phyloP scores from a whole-genome alignment of 179 eudicot genomes.

The Camellia oleifera region DNA sequence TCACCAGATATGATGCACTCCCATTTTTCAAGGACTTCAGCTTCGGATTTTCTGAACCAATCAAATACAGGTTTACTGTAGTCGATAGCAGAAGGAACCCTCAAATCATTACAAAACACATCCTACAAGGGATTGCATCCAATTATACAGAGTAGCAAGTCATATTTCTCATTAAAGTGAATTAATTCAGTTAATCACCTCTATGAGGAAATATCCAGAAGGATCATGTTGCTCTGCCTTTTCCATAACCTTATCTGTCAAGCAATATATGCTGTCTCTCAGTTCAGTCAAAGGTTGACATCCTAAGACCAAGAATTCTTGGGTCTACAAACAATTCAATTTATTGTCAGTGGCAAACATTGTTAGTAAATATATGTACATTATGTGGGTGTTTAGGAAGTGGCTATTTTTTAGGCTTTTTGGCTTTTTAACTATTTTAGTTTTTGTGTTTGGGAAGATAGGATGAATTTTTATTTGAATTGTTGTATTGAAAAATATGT shows the following conservation, averaged over 20 bases:
- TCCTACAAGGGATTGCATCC: slow-evolving; percentile 40
- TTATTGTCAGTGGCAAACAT: background rate
- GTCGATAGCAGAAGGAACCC: slow-evolving; percentile 61
- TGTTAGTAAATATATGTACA: background rate
- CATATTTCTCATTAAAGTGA: background rate
- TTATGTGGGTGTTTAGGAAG: no score
- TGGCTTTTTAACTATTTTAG: no score
- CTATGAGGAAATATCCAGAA: slow-evolving; percentile 89
- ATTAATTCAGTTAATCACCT: slow-evolving; percentile 33
- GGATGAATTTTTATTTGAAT: no score
- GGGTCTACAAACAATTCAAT: slow-evolving; percentile 44
- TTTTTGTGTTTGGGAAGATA: no score
- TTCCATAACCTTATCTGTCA: slow-evolving; percentile 73
- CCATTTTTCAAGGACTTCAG: slow-evolving; percentile 82
- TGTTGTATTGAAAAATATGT: no score
- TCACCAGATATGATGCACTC: slow-evolving; percentile 62
- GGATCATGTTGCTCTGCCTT: slow-evolving; percentile 63
- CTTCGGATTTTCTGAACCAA: slow-evolving; percentile 68
- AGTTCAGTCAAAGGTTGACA: slow-evolving; percentile 69
- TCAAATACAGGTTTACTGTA: slow-evolving; percentile 78
- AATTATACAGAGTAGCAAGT: background rate
- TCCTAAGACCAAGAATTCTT: slow-evolving; percentile 81
- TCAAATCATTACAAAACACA: slow-evolving; percentile 72
- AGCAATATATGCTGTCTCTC: slow-evolving; percentile 72
- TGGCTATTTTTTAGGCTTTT: no score